A percentile compares a stretch with the other conserved stretches of the same genome.
Evolutionary conservation across 2,329 filamentous ascomycete genomes (phyloP).

Genomic region (Chaetomiaceae sp.): DNA sequence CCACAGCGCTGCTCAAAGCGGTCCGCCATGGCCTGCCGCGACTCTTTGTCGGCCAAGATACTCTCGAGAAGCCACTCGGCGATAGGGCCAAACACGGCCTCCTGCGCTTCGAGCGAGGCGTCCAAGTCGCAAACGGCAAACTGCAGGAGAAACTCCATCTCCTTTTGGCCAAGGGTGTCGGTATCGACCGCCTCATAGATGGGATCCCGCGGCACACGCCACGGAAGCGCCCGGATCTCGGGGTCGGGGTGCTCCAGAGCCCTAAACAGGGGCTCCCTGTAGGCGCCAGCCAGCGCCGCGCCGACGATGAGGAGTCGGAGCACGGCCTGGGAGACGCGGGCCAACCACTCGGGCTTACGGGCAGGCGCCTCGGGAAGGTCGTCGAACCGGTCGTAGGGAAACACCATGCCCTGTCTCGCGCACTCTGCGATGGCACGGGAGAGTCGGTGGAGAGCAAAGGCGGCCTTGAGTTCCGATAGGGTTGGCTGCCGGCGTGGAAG

Average conservation of each 20-base stretch:
- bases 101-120: background rate
- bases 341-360: background rate
- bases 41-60: conserved; percentile 1
- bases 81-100: conserved; percentile 1
- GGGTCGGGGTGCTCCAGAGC: background rate
- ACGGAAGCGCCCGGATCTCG: background rate
- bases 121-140: conserved; percentile 2
- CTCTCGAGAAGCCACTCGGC: conserved; percentile 2
- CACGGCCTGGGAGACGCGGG: background rate
- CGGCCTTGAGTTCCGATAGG: conserved; percentile 1
- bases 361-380: background rate
- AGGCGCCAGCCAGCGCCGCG: conserved; percentile 6
- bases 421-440: background rate
- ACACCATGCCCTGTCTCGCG: background rate
- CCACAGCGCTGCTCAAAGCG: background rate
- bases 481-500: background rate
- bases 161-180: background rate
- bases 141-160: background rate
- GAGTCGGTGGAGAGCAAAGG: background rate
- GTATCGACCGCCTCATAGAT: no score
- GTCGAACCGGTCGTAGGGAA: background rate
- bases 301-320: conserved; percentile 3
- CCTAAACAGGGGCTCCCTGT: conserved; percentile 6
- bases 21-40: background rate
- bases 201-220: no score